A percentile compares a stretch with the other conserved stretches of the same genome.
phyloP scores from a whole-genome alignment of 768 basidiomycete species.

The Candolleomyces efflorescens region DNA sequence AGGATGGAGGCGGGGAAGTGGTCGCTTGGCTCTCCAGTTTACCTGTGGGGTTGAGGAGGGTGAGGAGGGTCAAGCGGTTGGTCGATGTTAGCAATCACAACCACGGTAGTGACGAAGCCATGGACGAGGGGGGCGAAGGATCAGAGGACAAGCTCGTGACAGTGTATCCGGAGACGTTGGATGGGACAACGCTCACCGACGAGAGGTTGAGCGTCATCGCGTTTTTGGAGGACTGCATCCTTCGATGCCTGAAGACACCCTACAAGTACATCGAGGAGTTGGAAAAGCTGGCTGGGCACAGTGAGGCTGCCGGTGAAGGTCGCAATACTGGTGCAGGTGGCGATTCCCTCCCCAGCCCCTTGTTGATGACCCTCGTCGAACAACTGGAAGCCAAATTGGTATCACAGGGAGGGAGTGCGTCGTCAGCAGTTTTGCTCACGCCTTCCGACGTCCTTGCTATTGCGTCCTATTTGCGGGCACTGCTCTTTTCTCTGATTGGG shows the following conservation, averaged over 20 bases:
- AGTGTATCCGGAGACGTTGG: slow-evolving; percentile 46
- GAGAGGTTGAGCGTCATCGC: slow-evolving; percentile 53
- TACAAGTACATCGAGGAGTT: slow-evolving; percentile 83
- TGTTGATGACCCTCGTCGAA: slow-evolving; percentile 78
- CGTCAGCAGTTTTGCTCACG: slow-evolving; percentile 38
- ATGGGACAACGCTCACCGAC: slow-evolving; percentile 47
- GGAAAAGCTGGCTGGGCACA: slow-evolving; percentile 22
- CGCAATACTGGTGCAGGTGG: background rate
- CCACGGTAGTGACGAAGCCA: background rate
- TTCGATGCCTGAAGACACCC: slow-evolving; percentile 76
- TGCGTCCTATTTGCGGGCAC: slow-evolving; percentile 56
- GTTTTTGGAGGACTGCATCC: slow-evolving; percentile 86
- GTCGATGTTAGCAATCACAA: background rate
- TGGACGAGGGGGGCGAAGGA: background rate
- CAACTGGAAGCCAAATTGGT: slow-evolving; percentile 67
- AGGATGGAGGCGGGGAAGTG: slow-evolving; percentile 4
- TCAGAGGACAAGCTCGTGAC: slow-evolving; percentile 2
- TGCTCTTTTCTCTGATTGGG: slow-evolving; percentile 53
- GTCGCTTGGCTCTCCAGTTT: slow-evolving; percentile 3
- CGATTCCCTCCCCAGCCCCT: slow-evolving; percentile 52
- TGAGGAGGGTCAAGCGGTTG: slow-evolving; percentile 4
- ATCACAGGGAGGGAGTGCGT: background rate
- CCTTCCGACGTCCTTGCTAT: slow-evolving; percentile 64
- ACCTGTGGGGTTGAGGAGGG: background rate
- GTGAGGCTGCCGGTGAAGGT: background rate